Conservation (phyloP, 2,329 filamentous ascomycete genomes). For the Amesomyces nigricolor region DNA sequence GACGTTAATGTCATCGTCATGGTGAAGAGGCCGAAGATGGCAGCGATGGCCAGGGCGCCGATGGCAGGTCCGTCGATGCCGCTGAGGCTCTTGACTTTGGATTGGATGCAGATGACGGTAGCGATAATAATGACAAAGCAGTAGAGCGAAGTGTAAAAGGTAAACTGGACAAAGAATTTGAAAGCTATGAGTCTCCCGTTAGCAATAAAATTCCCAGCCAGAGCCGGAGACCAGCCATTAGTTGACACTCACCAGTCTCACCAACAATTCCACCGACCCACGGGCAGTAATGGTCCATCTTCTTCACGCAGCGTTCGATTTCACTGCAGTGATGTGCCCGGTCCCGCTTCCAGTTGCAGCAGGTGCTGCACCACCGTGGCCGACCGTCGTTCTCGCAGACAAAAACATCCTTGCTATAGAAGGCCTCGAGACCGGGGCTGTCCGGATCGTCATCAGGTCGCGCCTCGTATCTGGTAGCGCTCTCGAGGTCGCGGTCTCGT, state of each 20-base stretch:
- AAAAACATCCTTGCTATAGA: constrained; percentile 79
- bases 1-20: constrained; percentile 71
- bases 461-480: constrained; percentile 17
- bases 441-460: constrained; percentile 48
- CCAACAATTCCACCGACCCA: constrained; percentile 93
- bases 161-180: constrained; percentile 91
- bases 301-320: constrained; percentile 71
- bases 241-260: constrained; percentile 56
- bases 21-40: constrained; percentile 76
- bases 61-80: constrained; percentile 56
- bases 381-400: constrained; percentile 75
- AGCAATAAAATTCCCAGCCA: neutral
- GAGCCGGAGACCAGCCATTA: neutral
- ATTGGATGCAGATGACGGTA: constrained; percentile 57
- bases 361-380: constrained; percentile 82
- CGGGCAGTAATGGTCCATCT: constrained; percentile 95
- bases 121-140: constrained; percentile 60
- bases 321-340: constrained; percentile 82
- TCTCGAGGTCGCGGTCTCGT: constrained; percentile 24
- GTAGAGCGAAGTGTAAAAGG: constrained; percentile 64
- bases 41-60: constrained; percentile 59
- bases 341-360: constrained; percentile 82
- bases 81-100: constrained; percentile 41
- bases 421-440: constrained; percentile 63
- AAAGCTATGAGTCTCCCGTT: constrained; percentile 46